Conservation (phyloP, 2,329 filamentous ascomycete genomes). For the Niveomyces coronatus region DNA sequence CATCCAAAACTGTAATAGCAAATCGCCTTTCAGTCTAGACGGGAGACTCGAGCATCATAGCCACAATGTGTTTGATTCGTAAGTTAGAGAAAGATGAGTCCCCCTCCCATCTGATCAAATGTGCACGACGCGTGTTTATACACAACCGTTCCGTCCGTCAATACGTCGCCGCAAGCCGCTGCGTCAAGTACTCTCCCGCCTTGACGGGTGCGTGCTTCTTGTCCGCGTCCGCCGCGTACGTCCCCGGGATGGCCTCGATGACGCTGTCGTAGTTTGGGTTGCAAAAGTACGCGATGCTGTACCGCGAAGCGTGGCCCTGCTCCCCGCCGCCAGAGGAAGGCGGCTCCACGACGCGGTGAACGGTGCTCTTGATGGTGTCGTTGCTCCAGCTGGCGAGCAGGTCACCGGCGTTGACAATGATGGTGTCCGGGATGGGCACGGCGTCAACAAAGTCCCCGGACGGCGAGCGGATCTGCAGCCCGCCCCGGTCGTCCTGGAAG, state of each 20-base stretch:
- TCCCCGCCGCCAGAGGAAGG: slow-evolving; percentile 45
- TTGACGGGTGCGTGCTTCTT: slow-evolving; percentile 75
- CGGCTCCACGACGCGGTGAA: slow-evolving; percentile 84
- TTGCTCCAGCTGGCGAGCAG: slow-evolving; percentile 83
- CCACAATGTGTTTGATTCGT: too few relatives aligned
- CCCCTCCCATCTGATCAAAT: too few relatives aligned
- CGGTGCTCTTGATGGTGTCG: slow-evolving; percentile 80
- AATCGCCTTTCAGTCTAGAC: too few relatives aligned
- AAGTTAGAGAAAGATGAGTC: too few relatives aligned
- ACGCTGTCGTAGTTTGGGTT: slow-evolving; percentile 64
- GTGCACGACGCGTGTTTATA: too few relatives aligned
- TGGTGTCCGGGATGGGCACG: slow-evolving; percentile 67
- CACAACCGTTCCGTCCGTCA: too few relatives aligned
- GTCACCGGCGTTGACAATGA: slow-evolving; percentile 86
- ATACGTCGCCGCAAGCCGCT: slow-evolving; percentile 68
- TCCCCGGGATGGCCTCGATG: slow-evolving; percentile 76
- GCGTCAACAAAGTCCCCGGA: slow-evolving; percentile 73
- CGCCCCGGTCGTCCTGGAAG: slow-evolving; percentile 49
- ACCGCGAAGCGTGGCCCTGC: slow-evolving; percentile 56
- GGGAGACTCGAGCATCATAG: too few relatives aligned
- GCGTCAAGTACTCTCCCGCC: slow-evolving; percentile 70
- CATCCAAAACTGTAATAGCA: too few relatives aligned
- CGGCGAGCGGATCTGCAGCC: slow-evolving; percentile 54
- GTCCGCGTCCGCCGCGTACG: slow-evolving; percentile 50
- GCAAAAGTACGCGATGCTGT: slow-evolving; percentile 65